These are phyloP conservation scores for Candida sakaeoensis DNA, from an alignment of 805 yeast species.

Conservation along the genomic window DNA sequence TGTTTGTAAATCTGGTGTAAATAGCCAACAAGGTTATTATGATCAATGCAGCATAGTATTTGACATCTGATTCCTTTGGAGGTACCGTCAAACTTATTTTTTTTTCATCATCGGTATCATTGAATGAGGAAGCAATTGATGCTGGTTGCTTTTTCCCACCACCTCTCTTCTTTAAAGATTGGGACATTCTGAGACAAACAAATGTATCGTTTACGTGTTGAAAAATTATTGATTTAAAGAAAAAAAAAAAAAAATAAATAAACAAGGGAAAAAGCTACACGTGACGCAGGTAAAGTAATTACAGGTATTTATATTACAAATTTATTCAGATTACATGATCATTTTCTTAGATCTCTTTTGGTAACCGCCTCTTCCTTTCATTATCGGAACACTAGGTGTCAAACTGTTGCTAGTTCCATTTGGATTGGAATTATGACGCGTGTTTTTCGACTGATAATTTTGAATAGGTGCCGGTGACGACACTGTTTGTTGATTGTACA, in stretches of 20 bases:
- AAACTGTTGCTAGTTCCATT: conserved; percentile 8
- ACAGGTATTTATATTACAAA: neutral
- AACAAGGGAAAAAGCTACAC: neutral
- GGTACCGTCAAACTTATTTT: conserved; percentile 8
- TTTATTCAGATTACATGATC: conserved; percentile 14
- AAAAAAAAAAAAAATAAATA: conserved; percentile 2
- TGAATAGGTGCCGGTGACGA: conserved; percentile 8
- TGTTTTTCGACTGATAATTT: conserved; percentile 6
- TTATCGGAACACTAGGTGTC: conserved; percentile 23
- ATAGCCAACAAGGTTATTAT: conserved; percentile 42
- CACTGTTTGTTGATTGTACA: conserved; percentile 1
- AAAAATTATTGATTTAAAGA: conserved; percentile 8
- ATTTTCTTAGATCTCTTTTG: conserved; percentile 39
- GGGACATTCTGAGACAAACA: conserved; percentile 22
- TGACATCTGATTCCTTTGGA: conserved; percentile 23
- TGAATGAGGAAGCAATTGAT: neutral
- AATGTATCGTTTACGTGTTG: conserved; percentile 12
- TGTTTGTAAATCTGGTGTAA: conserved; percentile 55
- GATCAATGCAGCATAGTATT: conserved; percentile 32
- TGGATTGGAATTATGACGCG: conserved; percentile 1
- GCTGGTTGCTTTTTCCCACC: conserved; percentile 19
- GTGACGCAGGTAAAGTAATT: neutral
- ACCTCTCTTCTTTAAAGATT: conserved; percentile 23
- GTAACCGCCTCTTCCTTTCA: conserved; percentile 43
- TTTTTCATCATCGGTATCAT: conserved; percentile 1